These are phyloP conservation scores for Phaeoacremonium minimum DNA, from an alignment of 2,329 filamentous ascomycete genomes.

Conservation along the genomic window DNA sequence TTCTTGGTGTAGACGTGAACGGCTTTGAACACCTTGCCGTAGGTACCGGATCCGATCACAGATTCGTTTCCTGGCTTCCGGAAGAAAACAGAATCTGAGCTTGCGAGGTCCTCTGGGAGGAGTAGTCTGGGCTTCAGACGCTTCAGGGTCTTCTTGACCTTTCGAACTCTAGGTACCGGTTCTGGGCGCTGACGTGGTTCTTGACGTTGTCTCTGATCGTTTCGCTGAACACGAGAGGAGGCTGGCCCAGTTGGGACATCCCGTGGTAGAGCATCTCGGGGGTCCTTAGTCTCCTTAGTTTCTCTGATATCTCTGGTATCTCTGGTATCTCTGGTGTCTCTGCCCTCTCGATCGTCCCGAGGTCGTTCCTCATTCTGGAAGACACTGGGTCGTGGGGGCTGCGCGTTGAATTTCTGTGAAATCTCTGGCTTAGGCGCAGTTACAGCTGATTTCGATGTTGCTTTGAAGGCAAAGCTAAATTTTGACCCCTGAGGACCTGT, in stretches of 20 bases:
- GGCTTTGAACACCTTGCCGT: slow-evolving; percentile 94
- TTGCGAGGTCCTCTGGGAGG: slow-evolving; percentile 66
- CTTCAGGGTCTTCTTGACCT: slow-evolving; percentile 64
- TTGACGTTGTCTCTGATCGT: slow-evolving; percentile 7
- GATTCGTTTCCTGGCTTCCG: slow-evolving; percentile 97
- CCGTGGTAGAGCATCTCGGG: slow-evolving; percentile 29
- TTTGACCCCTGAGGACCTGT: slow-evolving; percentile 59
- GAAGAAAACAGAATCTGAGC: slow-evolving; percentile 87
- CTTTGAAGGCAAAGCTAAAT: slow-evolving; percentile 92
- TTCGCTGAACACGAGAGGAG: slow-evolving; percentile 33
- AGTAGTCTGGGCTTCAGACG: slow-evolving; percentile 68
- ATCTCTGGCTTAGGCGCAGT: slow-evolving; percentile 61
- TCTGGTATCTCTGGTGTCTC: slow-evolving; percentile 20
- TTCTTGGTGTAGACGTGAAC: slow-evolving; percentile 85
- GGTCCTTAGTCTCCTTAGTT: slow-evolving; percentile 29
- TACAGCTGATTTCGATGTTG: slow-evolving; percentile 55
- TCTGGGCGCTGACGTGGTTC: slow-evolving; percentile 20
- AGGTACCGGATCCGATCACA: slow-evolving; percentile 91
- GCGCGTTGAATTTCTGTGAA: slow-evolving; percentile 64
- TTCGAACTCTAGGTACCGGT: slow-evolving; percentile 47
- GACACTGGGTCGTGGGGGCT: slow-evolving; percentile 42
- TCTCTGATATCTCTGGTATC: slow-evolving; percentile 4
- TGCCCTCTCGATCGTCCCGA: slow-evolving; percentile 21
- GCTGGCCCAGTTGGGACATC: slow-evolving; percentile 51
- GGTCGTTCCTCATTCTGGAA: slow-evolving; percentile 10